Evolutionary conservation across 208 protist genomes (phyloP).

Genomic region (Leishmania martiniquensis): DNA sequence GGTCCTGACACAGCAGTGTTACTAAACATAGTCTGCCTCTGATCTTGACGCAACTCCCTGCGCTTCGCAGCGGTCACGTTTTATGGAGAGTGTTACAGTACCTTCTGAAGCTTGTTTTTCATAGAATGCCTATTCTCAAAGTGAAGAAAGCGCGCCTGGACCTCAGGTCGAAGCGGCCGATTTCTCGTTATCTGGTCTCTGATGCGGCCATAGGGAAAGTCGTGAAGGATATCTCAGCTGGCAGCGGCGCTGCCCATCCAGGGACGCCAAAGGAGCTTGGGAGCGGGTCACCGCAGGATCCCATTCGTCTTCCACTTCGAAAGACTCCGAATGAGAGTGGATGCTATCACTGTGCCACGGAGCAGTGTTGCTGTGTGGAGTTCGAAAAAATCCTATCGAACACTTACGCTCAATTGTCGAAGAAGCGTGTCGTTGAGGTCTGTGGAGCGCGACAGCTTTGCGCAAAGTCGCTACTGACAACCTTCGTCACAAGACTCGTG

Average conservation of each 20-base stretch:
- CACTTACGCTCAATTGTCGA: conserved; percentile 45
- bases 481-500: conserved; percentile 76
- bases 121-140: conserved; percentile 23
- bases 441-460: conserved; percentile 67
- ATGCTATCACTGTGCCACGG: conserved; percentile 64
- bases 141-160: conserved; percentile 21
- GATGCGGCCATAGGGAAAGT: conserved; percentile 35
- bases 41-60: too few relatives aligned
- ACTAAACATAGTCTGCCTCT: neutral
- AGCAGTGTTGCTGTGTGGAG: conserved; percentile 52
- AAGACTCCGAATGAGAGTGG: conserved; percentile 52
- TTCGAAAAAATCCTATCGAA: conserved; percentile 53
- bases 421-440: conserved; percentile 78
- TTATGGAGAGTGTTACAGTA: neutral
- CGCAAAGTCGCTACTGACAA: conserved; percentile 85
- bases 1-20: neutral
- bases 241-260: conserved; percentile 18
- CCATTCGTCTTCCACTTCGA: conserved; percentile 58
- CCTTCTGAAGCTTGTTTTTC: neutral
- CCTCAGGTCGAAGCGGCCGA: conserved; percentile 15
- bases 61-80: too few relatives aligned
- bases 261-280: conserved; percentile 37
- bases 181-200: conserved; percentile 41
- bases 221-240: conserved; percentile 6
- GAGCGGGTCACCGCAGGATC: conserved; percentile 50